A percentile compares a stretch with the other conserved stretches of the same genome.
Evolutionary conservation across 2,329 filamentous ascomycete species (phyloP).

Genomic region (Fusarium sp.): DNA sequence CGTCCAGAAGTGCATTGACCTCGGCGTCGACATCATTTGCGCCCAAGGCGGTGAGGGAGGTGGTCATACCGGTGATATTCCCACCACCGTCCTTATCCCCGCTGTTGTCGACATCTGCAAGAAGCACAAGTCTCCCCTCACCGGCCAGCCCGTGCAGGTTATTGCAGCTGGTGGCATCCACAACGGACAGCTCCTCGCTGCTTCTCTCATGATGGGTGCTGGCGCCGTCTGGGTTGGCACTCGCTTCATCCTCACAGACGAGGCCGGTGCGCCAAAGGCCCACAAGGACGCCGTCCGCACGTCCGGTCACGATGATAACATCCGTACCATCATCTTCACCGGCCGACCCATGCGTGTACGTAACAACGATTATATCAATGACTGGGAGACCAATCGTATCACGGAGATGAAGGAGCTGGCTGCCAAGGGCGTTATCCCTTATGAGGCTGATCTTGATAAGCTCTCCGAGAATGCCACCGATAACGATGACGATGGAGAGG

Average conservation of each 20-base stretch:
- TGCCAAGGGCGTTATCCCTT: constrained; percentile 89
- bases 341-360: constrained; percentile 94
- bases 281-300: constrained; percentile 98
- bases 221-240: constrained; percentile 97
- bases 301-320: constrained; percentile 93
- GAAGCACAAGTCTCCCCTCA: constrained; percentile 88
- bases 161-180: constrained; percentile 94
- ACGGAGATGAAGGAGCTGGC: constrained; percentile 95
- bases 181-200: constrained; percentile 92
- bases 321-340: constrained; percentile 98
- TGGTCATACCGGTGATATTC: constrained; percentile 95
- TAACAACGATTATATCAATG: constrained; percentile 92
- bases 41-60: constrained; percentile 98
- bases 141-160: constrained; percentile 89
- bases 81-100: constrained; percentile 93
- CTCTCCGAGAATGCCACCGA: constrained; percentile 76
- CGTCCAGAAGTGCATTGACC: constrained; percentile 93
- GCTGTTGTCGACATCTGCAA: constrained; percentile 87
- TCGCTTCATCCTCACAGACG: constrained; percentile 92
- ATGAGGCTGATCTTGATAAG: constrained; percentile 94
- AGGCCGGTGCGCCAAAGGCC: constrained; percentile 92
- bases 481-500: constrained; percentile 81
- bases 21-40: constrained; percentile 96
- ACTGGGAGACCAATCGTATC: constrained; percentile 95
- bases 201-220: constrained; percentile 93